Evolutionary conservation across 345 rosid genomes (phyloP).

Genomic region (Sisymbrium altissimum): DNA sequence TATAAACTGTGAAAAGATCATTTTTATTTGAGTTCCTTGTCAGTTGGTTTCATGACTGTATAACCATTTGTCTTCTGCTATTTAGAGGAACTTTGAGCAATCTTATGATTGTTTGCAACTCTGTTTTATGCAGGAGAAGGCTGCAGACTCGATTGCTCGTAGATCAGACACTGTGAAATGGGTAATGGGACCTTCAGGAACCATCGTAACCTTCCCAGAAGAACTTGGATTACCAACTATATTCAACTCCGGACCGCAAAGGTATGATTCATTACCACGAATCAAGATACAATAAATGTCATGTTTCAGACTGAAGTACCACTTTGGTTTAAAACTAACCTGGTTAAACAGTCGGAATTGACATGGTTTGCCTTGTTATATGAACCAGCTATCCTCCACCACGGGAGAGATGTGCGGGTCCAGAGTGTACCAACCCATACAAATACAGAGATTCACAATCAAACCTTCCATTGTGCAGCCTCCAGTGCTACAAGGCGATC

Average conservation of each 20-base stretch:
- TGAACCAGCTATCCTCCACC: slow-evolving; percentile 81
- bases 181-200: slow-evolving; percentile 69
- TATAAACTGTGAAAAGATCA: slow-evolving; percentile 12
- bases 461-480: slow-evolving; percentile 88
- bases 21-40: neutral
- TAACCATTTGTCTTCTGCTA: too few species aligned
- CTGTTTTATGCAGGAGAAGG: slow-evolving; percentile 57
- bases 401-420: slow-evolving; percentile 79
- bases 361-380: neutral
- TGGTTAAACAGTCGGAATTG: neutral
- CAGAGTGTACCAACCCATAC: slow-evolving; percentile 70
- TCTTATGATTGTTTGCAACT: slow-evolving; percentile 4
- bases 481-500: slow-evolving; percentile 82
- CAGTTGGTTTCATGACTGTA: too few species aligned
- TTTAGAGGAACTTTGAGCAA: neutral
- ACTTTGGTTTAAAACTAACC: neutral
- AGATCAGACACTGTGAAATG: slow-evolving; percentile 58
- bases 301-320: neutral
- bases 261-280: slow-evolving; percentile 35
- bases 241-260: slow-evolving; percentile 54
- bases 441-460: slow-evolving; percentile 85
- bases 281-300: neutral
- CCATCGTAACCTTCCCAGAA: slow-evolving; percentile 65
- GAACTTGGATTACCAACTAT: slow-evolving; percentile 76
- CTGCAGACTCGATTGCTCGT: slow-evolving; percentile 51